Evolutionary conservation across 108 stramenopile species (phyloP), one percentile per base, ranked within the genome.

Genomic region (Nitzschia sp.): DNA sequence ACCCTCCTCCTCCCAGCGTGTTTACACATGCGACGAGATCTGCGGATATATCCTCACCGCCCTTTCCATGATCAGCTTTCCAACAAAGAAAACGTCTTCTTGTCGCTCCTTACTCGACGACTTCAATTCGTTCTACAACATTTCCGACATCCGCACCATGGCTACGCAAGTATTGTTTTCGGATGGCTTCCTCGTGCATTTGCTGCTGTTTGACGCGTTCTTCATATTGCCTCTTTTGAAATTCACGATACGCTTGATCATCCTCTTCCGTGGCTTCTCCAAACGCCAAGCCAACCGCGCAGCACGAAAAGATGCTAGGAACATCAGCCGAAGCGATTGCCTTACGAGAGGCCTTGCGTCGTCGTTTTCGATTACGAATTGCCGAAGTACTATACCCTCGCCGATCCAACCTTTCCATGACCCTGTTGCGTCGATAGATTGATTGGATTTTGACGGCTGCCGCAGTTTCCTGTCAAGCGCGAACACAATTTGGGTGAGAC

Each of bases 381-480:
- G 71, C 76, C 9, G 83, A 70, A 0, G 92, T 93, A 30, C 70
- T 72, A n/a, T 76, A 21, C 1, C 82, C 86, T 34, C 79, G 44
- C 23, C 69, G 48, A 23, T 89, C 89, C 61, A 90, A 66, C 5
- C 71, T 29, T 5, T 81, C 69, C 58, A 81, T 65, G 28, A 71
- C 80, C 38, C 68, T 66, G 69, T 79, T 63, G 23, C 92, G 79
- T 30, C 92, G 82, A 62, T 71, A 81, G 32, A 74, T 61, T n/a
- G 89, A 73, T 65, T 93, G 92, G 26, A 88, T 66, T 73, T 85
- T 86, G 26, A 83, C 78, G 6, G 89, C 89, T 2, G 91, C 91
- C 13, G 73, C 53, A 28, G 86, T 84, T 78, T 93, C 89, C 86
- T 89, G n/a, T 63, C 21, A 50, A 71, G 16, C 2, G 54, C 34